phyloP scores from a whole-genome alignment of 1,284 basidiomycete species.

The Malassezia restricta region DNA sequence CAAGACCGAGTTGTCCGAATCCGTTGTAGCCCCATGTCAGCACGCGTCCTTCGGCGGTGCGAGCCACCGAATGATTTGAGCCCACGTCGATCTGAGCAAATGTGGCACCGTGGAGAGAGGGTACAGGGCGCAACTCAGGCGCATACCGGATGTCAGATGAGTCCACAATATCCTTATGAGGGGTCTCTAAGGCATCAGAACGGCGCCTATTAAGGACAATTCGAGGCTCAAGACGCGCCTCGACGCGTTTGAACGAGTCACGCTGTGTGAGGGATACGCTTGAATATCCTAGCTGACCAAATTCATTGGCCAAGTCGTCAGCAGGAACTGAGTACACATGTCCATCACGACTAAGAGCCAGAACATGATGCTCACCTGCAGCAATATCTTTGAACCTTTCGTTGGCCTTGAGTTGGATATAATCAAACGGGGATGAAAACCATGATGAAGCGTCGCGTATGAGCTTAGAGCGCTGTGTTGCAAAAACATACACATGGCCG shows the following conservation, averaged over 20 bases:
- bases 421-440: slow-evolving; percentile 10
- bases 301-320: slow-evolving; percentile 63
- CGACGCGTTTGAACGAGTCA: slow-evolving; percentile 16
- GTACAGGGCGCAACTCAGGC: slow-evolving; percentile 66
- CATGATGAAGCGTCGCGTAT: slow-evolving; percentile 21
- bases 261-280: slow-evolving; percentile 45
- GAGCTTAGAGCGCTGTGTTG: slow-evolving; percentile 24
- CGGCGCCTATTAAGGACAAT: slow-evolving; percentile 17
- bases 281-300: slow-evolving; percentile 64
- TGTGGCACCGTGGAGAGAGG: slow-evolving; percentile 58
- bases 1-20: slow-evolving; percentile 67
- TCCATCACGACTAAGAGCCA: slow-evolving; percentile 70
- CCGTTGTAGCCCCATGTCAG: slow-evolving; percentile 49
- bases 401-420: slow-evolving; percentile 16
- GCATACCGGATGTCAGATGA: slow-evolving; percentile 55
- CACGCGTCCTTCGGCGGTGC: slow-evolving; percentile 56
- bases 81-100: slow-evolving; percentile 64
- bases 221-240: slow-evolving; percentile 45
- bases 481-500: slow-evolving; percentile 41
- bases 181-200: slow-evolving; percentile 42
- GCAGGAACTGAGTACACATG: slow-evolving; percentile 70
- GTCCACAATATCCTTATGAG: background rate
- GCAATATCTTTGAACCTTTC: slow-evolving; percentile 29
- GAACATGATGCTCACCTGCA: slow-evolving; percentile 63
- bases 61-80: slow-evolving; percentile 59